Base-by-base conservation (phyloP, 2,329 filamentous ascomycete genomes). In the Macroventuria anomochaeta region DNA sequence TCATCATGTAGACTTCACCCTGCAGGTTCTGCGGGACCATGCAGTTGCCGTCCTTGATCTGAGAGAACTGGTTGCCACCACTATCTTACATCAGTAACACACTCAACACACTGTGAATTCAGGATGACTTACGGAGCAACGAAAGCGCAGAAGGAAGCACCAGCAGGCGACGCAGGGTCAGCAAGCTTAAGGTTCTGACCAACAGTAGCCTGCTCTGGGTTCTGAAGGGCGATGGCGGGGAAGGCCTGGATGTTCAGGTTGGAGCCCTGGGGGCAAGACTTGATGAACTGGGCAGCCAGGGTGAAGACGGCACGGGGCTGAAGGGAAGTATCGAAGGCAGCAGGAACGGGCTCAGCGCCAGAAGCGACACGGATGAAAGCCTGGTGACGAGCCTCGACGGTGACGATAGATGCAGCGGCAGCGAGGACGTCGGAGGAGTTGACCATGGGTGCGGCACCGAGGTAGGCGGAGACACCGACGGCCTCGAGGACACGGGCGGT, bases 351-450 rank as follows among this genome's bases (percentile, higher is more conserved):
- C 51, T 83, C 76, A 48, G 80, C 77, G 53, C 82, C 80, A 17
- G 81, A 78, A 32, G 84, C 85, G 53, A 81, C 76, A 59, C 88
- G 86, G 74, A 91, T 85, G 74, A 89, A 86, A 57, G 86, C 87
- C 75, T 90, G 87, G 76, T 92, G 89, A 53, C 89, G 83, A 23
- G 88, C 81, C 76, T 92, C 89, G 55, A 90, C 82, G 20, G 88
- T 89, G 37, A 90, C 81, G 71, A 92, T 91, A 43, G 84, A 84
- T 8, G 81, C 88, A 2, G 89, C 88, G 17, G 85, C 84, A 55
- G 81, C 79, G 43, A 92, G 84, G 57, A 90, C 83, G 42, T 78
- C 79, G 42, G 80, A 77, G 49, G 81, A 80, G 38, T 82, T 80
- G 58, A 91, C 74, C 26, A 90, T 79, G 4, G 87, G 85, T 12